These are phyloP conservation scores for Populus hybrid DNA, from an alignment of 441 rosid genomes.

Conservation along the genomic window DNA sequence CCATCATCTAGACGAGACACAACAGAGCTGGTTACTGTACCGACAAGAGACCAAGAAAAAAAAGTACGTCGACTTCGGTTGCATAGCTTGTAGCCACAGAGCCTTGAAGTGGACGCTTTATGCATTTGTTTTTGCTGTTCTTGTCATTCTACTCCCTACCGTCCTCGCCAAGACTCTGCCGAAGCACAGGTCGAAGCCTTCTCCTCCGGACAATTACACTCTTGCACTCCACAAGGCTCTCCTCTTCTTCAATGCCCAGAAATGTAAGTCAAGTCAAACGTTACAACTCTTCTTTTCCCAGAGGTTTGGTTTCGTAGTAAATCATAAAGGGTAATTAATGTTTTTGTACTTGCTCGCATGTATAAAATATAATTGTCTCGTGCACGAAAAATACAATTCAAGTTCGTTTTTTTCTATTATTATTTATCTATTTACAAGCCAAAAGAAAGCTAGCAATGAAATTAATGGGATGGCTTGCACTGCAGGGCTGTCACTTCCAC, in stretches of 20 bases:
- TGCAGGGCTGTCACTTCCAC: not conserved
- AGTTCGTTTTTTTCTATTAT: not conserved
- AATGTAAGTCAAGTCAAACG: conserved; percentile 48
- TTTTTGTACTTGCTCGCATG: not conserved
- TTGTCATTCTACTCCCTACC: conserved; percentile 57
- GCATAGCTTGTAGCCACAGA: conserved; percentile 53
- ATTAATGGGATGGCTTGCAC: not conserved
- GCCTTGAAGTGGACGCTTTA: conserved; percentile 48
- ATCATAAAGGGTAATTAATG: not conserved
- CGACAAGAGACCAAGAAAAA: conserved; percentile 49
- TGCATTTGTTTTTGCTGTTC: conserved; percentile 35
- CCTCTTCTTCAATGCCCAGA: conserved; percentile 84
- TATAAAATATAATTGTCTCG: too few relatives aligned
- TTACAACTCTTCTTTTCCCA: not conserved
- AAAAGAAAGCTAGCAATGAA: not conserved
- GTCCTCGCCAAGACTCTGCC: conserved; percentile 67
- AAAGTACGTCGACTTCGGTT: conserved; percentile 74
- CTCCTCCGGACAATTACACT: conserved; percentile 72
- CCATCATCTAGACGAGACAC: conserved; percentile 63
- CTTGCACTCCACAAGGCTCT: conserved; percentile 75
- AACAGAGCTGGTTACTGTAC: conserved; percentile 80
- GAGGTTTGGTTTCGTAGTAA: not conserved
- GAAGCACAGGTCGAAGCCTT: conserved; percentile 36
- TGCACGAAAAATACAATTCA: not conserved
- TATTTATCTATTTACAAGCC: not conserved